Evolutionary conservation across 23 red algal genomes (phyloP).

Genomic region (Agarophyton chilense): DNA sequence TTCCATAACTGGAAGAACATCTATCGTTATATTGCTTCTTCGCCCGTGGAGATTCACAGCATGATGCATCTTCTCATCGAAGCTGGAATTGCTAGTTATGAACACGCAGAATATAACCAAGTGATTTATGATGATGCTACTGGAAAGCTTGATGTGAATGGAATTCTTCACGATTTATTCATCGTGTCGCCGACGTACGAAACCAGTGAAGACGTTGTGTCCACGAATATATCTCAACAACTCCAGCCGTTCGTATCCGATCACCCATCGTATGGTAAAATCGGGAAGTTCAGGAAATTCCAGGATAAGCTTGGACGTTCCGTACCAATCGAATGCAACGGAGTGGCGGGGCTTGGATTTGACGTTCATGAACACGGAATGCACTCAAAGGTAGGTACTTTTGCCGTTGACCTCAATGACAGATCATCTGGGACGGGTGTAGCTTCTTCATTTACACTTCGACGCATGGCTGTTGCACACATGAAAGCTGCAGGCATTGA

Average conservation of each 20-base stretch:
- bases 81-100: conserved; percentile 36
- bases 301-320: neutral
- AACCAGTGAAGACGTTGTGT: neutral
- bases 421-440: neutral
- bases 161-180: neutral
- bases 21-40: neutral
- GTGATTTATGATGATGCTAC: neutral
- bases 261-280: neutral
- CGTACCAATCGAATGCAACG: conserved; percentile 14
- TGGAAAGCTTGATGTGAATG: neutral
- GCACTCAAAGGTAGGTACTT: neutral
- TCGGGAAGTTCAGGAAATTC: conserved; percentile 27
- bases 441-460: conserved; percentile 16
- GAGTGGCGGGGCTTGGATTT: neutral
- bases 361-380: neutral
- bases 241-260: neutral
- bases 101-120: neutral
- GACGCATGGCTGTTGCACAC: conserved; percentile 43
- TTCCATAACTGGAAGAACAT: neutral
- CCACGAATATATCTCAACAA: neutral
- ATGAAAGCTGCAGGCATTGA: conserved; percentile 23
- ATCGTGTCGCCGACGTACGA: conserved; percentile 20
- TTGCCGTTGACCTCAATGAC: conserved; percentile 46
- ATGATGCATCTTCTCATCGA: conserved; percentile 34
- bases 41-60: conserved; percentile 48